phyloP scores from a whole-genome alignment of 2,329 filamentous ascomycete species.

The Lasiodiplodia sp. region DNA sequence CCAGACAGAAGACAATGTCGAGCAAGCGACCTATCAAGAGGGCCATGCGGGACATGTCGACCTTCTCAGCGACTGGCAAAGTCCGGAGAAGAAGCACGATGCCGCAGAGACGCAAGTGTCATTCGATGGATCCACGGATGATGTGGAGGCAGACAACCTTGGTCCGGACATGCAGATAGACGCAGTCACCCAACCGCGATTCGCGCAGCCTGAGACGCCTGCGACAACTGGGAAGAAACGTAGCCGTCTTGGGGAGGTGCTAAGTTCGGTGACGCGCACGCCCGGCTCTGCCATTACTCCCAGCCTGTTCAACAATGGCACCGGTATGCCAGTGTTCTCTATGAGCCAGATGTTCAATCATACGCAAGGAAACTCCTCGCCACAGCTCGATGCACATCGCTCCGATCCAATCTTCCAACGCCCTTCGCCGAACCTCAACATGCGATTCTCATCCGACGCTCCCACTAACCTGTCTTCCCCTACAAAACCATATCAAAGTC shows the following conservation, averaged over 20 bases:
- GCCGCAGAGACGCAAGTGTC: background rate
- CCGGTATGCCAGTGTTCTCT: conserved; percentile 46
- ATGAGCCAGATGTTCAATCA: conserved; percentile 56
- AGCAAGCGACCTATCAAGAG: conserved; percentile 29
- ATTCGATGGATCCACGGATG: background rate
- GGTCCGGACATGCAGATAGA: conserved; percentile 25
- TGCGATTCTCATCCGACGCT: conserved; percentile 47
- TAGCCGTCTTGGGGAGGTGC: conserved; percentile 47
- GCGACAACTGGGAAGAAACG: conserved; percentile 50
- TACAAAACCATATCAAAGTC: conserved; percentile 38
- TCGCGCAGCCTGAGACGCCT: conserved; percentile 50
- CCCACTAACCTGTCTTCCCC: conserved; percentile 47
- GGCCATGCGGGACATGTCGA: conserved; percentile 43
- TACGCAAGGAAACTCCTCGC: conserved; percentile 55
- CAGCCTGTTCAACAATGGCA: conserved; percentile 44
- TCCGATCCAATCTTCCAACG: conserved; percentile 55
- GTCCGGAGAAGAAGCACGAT: background rate
- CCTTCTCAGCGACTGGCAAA: conserved; percentile 37
- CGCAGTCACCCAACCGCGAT: conserved; percentile 44
- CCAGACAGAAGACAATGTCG: background rate
- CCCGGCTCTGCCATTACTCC: conserved; percentile 49
- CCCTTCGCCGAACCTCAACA: conserved; percentile 53
- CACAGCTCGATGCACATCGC: conserved; percentile 43
- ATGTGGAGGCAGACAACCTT: background rate
- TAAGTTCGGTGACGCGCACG: conserved; percentile 51